phyloP scores from a whole-genome alignment of 306 rosid genomes.

The Fragaria ananassa region DNA sequence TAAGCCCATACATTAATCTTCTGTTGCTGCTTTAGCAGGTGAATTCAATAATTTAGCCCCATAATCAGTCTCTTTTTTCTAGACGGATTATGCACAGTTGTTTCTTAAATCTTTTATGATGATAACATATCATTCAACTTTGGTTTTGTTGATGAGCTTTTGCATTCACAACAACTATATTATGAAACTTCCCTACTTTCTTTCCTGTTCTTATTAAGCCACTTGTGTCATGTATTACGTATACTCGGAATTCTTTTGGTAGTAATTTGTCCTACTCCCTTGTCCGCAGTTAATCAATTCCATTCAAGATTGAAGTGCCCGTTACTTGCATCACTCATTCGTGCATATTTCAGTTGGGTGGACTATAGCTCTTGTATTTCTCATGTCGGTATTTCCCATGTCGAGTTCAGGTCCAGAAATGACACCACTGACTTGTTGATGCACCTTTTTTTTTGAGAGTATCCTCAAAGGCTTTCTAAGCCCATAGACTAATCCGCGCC shows the following conservation, averaged over 20 bases:
- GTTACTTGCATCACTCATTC: no score
- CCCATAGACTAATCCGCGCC: no score
- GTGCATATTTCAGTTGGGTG: no score
- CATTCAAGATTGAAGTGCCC: neutral
- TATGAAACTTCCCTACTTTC: neutral
- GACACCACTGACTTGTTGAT: no score
- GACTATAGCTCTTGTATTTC: no score
- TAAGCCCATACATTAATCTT: neutral
- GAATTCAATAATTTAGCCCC: neutral
- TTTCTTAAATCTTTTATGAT: neutral
- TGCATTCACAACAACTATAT: neutral
- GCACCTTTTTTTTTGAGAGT: no score
- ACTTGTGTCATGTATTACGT: neutral
- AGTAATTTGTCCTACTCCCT: neutral
- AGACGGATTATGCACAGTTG: neutral
- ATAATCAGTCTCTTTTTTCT: neutral
- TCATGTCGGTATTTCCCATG: no score
- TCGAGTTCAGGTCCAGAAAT: no score
- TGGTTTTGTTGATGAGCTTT: neutral
- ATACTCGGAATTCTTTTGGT: neutral
- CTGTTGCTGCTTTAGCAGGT: slow-evolving; percentile 5
- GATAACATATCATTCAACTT: neutral
- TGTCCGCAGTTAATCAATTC: neutral
- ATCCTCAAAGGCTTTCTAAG: no score
- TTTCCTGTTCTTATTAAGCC: neutral